Evolutionary conservation across 352 stramenopile species (phyloP), one percentile per base, ranked within the genome.

Genomic region (Pythium rishiriense): DNA sequence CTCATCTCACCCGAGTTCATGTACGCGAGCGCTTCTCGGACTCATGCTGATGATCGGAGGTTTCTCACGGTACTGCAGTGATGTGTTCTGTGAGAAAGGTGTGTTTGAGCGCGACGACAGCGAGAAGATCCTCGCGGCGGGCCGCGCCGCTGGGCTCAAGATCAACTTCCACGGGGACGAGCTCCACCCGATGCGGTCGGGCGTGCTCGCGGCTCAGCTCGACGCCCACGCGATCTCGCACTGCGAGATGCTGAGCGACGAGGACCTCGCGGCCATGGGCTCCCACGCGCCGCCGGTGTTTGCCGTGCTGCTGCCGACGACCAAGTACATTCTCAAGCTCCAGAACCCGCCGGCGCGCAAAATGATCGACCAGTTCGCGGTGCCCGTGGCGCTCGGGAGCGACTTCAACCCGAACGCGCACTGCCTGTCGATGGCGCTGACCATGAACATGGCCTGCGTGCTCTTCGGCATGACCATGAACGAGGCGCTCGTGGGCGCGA

Each of bases 361-460:
- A 55, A 88, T 93, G 79, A 90, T 94, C 46, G 61, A 73, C 56
- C 25, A 58, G 14, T 73, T 70, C 29, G 70, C 68, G 21, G 86
- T 95, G 45, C 81, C 83, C 0, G 75, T 93, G 19, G 86, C 86
- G 25, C 80, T 95, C 11, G 86, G 83, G 39, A 91, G 79, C 35
- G 86, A 95, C 66, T 95, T 88, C 70, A 93, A 95, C 66, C 84
- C 86, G 58, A 95, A 93, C 63, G 86, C 86, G 10, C 83, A 95
- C 72, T 95, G 84, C 56, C 59, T 95, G 47, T 95, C 84, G 57
- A 93, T 95, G 86, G 73, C 86, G 22, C 75, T 93, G 55, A 91
- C 84, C 35, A 95, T 95, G 86, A 91, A 95, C 72, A 90, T 93
- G 80, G 79, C 81, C 7, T 95, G 86, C 68, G 82, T 93, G 68